phyloP scores from a whole-genome alignment of 345 rosid species.

The Geranium rotundifolium region DNA sequence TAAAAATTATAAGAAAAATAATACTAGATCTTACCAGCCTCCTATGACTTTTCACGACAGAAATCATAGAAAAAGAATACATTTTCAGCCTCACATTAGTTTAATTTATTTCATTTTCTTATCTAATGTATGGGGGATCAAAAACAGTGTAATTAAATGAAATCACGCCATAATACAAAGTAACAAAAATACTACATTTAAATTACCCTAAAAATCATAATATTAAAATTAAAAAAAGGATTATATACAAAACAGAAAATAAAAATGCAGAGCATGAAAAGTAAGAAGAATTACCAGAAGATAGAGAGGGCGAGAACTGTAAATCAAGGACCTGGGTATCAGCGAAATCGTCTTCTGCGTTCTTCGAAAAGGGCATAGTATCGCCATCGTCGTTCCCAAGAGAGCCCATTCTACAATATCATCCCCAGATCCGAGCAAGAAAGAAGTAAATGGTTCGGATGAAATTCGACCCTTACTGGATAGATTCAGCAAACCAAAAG shows the following conservation, averaged over 20 bases:
- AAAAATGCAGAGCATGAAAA: background rate
- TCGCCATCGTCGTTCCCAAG: conserved; percentile 4
- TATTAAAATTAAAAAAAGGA: background rate
- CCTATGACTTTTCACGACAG: no score
- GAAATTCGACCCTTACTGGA: background rate
- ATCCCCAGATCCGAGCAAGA: background rate
- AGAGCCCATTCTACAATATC: conserved; percentile 27
- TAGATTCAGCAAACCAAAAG: background rate
- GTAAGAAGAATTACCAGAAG: conserved; percentile 7
- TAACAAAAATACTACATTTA: no score
- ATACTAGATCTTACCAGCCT: no score
- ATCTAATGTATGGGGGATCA: no score
- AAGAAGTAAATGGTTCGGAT: background rate
- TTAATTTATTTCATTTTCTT: no score
- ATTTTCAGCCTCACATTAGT: no score
- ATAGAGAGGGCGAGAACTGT: conserved; percentile 7
- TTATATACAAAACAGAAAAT: background rate
- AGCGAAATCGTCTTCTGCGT: conserved; percentile 1
- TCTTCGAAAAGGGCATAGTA: conserved; percentile 3
- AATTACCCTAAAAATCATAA: background rate
- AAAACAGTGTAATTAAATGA: no score
- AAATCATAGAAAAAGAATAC: no score
- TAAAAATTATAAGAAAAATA: no score
- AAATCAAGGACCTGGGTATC: conserved; percentile 11
- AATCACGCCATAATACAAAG: no score